Percentiles rank a stretch among this genome's conserved stretches.
Conservation (phyloP, 2,329 filamentous ascomycete genomes). For the Plenodomus tracheiphilus region DNA sequence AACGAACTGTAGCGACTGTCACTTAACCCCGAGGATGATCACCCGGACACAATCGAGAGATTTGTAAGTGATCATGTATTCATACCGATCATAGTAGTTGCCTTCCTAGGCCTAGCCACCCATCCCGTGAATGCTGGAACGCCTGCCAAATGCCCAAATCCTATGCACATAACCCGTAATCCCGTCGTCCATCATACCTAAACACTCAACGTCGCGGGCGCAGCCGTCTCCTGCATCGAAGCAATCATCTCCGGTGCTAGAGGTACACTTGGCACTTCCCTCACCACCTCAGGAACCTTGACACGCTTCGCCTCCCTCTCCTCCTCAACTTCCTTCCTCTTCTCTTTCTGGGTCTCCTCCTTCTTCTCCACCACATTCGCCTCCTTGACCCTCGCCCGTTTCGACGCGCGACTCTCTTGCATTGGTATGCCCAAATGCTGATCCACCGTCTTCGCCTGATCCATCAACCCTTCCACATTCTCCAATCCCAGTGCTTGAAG, state of each 20-base stretch:
- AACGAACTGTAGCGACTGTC: too few relatives aligned
- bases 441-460: conserved; percentile 69
- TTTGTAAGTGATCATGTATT: too few relatives aligned
- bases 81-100: too few relatives aligned
- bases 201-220: conserved; percentile 19
- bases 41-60: too few relatives aligned
- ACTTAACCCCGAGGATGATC: too few relatives aligned
- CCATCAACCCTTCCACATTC: conserved; percentile 65
- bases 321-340: conserved; percentile 18
- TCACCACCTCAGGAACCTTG: conserved; percentile 24
- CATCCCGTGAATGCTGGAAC: too few relatives aligned
- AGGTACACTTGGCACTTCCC: conserved; percentile 4
- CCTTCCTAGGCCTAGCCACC: too few relatives aligned
- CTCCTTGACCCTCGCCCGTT: conserved; percentile 48
- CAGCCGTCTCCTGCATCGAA: conserved; percentile 18
- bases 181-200: too few relatives aligned
- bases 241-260: conserved; percentile 19
- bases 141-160: too few relatives aligned
- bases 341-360: conserved; percentile 21
- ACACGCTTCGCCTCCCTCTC: conserved; percentile 31
- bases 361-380: conserved; percentile 11
- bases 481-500: conserved; percentile 68
- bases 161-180: too few relatives aligned
- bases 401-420: conserved; percentile 52
- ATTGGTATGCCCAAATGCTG: conserved; percentile 62